Evolutionary conservation across 2,329 filamentous ascomycete genomes (phyloP).

Genomic region (Apiospora rasikravindrae): DNA sequence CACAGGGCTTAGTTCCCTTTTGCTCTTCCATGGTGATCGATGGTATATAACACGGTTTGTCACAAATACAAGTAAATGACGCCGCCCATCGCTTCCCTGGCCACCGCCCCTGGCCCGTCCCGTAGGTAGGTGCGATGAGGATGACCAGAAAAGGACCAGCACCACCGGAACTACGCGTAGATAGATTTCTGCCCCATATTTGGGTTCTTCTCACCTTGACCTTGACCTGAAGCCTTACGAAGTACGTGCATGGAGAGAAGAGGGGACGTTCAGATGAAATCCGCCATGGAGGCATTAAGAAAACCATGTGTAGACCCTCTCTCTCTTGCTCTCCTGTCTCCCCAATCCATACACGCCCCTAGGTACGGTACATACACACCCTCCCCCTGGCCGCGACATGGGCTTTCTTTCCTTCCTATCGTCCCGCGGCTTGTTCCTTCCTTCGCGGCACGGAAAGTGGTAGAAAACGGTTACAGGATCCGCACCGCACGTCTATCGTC

Average conservation of each 20-base stretch:
- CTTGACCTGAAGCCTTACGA: slow-evolving; percentile 4
- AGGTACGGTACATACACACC: background rate
- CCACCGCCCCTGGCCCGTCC: background rate
- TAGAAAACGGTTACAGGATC: background rate
- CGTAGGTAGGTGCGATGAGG: background rate
- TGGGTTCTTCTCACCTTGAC: background rate
- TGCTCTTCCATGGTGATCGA: background rate
- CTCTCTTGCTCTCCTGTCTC: background rate
- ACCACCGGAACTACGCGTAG: no score
- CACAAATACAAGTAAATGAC: background rate
- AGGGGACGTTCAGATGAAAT: background rate
- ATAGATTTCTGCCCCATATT: background rate
- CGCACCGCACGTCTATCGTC: background rate
- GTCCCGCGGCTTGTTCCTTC: background rate
- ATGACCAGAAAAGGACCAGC: background rate
- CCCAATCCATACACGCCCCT: background rate
- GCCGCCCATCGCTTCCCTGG: background rate
- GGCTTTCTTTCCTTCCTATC: background rate
- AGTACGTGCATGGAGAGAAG: background rate
- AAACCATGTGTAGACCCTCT: background rate
- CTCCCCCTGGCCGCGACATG: background rate
- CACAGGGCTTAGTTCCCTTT: background rate
- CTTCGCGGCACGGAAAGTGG: background rate
- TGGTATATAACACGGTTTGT: background rate
- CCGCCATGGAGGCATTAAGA: background rate